A percentile compares a stretch with the other conserved stretches of the same genome.
These are phyloP conservation scores for Usnea hakonensis DNA, from an alignment of 495 filamentous ascomycete species.

Conservation along the genomic window DNA sequence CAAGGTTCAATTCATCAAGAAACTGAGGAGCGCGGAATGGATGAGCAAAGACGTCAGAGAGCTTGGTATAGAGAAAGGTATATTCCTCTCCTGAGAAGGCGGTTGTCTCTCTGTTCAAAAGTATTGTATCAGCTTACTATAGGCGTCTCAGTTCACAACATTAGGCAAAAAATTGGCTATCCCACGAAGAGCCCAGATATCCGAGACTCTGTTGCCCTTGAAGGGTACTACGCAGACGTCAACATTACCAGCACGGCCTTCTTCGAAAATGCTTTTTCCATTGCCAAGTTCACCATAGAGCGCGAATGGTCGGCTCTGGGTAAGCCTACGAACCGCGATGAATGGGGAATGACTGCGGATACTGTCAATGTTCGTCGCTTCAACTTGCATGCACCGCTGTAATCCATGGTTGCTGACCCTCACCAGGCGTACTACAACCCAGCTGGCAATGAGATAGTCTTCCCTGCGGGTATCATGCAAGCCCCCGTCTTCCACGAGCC, in stretches of 20 bases:
- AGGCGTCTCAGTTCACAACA: conserved; percentile 47
- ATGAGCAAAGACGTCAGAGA: conserved; percentile 60
- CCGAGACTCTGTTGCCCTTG: conserved; percentile 47
- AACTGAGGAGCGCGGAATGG: conserved; percentile 53
- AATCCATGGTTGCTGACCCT: neutral
- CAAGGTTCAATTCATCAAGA: conserved; percentile 55
- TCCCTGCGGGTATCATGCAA: conserved; percentile 69
- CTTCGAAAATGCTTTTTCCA: conserved; percentile 54
- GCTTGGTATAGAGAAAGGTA: conserved; percentile 52
- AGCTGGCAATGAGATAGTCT: conserved; percentile 59
- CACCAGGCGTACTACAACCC: conserved; percentile 53
- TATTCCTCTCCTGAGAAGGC: neutral
- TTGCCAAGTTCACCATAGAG: conserved; percentile 38
- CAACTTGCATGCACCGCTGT: neutral
- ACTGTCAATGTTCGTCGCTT: conserved; percentile 43
- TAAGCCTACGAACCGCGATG: conserved; percentile 53
- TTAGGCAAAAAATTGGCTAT: conserved; percentile 68
- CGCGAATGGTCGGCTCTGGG: conserved; percentile 51
- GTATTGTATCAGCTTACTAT: neutral
- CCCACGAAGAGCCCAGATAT: conserved; percentile 59
- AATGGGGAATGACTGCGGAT: conserved; percentile 55
- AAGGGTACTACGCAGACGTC: conserved; percentile 50
- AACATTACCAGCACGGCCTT: conserved; percentile 44
- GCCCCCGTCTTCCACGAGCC: conserved; percentile 57
- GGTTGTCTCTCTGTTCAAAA: neutral